A percentile compares a stretch with the other conserved stretches of the same genome.
Evolutionary conservation across 306 rosid species (phyloP).

Genomic region (Datisca glomerata): DNA sequence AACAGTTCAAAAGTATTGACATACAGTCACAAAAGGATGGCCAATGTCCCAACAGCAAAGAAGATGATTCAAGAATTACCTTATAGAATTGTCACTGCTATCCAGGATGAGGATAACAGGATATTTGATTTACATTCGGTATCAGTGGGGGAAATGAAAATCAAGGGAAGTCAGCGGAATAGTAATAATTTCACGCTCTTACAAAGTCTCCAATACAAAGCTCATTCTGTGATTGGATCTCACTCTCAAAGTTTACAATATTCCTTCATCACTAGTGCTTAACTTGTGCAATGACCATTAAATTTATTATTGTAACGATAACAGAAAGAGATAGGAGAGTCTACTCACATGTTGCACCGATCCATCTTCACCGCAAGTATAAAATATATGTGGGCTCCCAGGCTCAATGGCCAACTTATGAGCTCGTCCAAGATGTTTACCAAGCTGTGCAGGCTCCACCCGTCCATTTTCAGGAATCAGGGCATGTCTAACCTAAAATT

Average conservation of each 20-base stretch:
- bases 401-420: slow-evolving; percentile 96
- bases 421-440: slow-evolving; percentile 60
- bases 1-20: not conserved
- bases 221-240: not conserved
- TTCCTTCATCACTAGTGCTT: too few species aligned
- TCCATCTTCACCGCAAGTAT: slow-evolving; percentile 96
- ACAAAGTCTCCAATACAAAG: slow-evolving; percentile 1
- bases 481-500: slow-evolving; percentile 74
- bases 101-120: too few species aligned
- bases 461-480: slow-evolving; percentile 41
- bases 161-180: too few species aligned
- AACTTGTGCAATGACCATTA: too few species aligned
- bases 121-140: too few species aligned
- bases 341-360: slow-evolving; percentile 78
- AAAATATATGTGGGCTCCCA: slow-evolving; percentile 87
- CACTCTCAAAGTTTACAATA: not conserved
- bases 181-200: too few species aligned
- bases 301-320: not conserved
- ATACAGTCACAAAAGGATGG: too few species aligned
- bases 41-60: too few species aligned
- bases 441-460: slow-evolving; percentile 45
- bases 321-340: slow-evolving; percentile 5
- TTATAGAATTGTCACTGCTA: too few species aligned
- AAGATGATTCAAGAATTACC: too few species aligned
- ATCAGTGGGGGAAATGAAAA: too few species aligned